A percentile compares a stretch with the other conserved stretches of the same genome.
Evolutionary conservation across 1,284 basidiomycete species (phyloP).

Genomic region (Cryptococcus sp.): DNA sequence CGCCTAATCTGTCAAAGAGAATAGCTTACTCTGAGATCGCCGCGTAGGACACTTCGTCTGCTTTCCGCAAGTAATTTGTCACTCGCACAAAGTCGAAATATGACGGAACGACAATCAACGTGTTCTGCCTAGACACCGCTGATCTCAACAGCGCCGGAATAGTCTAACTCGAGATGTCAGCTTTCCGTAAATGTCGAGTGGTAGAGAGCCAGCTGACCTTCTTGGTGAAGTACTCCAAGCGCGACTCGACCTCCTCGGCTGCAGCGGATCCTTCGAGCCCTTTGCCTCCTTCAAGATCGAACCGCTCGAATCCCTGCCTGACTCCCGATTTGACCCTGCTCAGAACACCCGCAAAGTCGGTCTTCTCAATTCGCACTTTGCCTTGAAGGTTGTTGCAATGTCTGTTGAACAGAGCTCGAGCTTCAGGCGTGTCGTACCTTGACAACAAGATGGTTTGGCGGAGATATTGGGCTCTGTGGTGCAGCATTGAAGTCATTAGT

Average conservation of each 20-base stretch:
- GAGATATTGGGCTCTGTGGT: constrained; percentile 68
- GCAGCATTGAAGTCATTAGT: not conserved
- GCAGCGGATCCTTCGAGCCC: constrained; percentile 56
- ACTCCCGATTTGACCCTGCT: constrained; percentile 71
- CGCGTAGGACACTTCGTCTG: constrained; percentile 68
- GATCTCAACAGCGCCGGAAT: constrained; percentile 81
- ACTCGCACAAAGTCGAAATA: constrained; percentile 97
- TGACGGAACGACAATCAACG: constrained; percentile 85
- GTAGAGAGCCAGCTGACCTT: constrained; percentile 60
- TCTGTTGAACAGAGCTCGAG: constrained; percentile 72
- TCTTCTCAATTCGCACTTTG: constrained; percentile 68
- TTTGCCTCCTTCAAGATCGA: constrained; percentile 44
- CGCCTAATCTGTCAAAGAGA: not conserved
- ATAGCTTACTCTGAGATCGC: constrained; percentile 80
- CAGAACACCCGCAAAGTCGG: constrained; percentile 64
- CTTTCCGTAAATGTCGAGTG: not conserved
- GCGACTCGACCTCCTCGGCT: constrained; percentile 78
- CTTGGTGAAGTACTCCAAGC: constrained; percentile 82
- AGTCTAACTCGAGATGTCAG: constrained; percentile 56
- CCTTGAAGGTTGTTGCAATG: constrained; percentile 80
- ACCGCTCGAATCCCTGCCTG: constrained; percentile 63
- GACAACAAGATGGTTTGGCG: constrained; percentile 90
- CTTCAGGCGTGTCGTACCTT: constrained; percentile 86
- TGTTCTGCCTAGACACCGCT: constrained; percentile 85
- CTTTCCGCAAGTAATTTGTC: constrained; percentile 79